These are phyloP conservation scores for Zymoseptoria pseudotritici DNA, from an alignment of 2,329 filamentous ascomycete genomes.

Conservation along the genomic window DNA sequence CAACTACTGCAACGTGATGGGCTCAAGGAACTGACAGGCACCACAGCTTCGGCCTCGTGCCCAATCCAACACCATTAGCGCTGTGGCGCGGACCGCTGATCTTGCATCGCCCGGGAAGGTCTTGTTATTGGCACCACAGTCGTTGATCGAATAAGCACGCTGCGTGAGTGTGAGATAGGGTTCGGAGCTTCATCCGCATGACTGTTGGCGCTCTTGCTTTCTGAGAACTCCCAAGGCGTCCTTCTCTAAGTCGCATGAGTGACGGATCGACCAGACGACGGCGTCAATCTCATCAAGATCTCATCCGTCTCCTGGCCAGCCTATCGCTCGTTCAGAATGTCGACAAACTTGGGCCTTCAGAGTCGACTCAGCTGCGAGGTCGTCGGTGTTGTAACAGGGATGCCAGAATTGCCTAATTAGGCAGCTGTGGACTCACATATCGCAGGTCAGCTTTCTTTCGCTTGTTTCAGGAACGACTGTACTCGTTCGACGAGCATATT, in stretches of 20 bases:
- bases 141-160: not conserved
- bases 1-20: not conserved
- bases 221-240: no score
- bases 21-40: not conserved
- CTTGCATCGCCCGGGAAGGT: not conserved
- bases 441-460: not conserved
- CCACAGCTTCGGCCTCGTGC: not conserved
- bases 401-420: not conserved
- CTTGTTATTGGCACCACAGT: not conserved
- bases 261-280: no score
- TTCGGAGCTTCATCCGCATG: no score
- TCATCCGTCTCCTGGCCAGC: no score
- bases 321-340: no score
- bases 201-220: no score
- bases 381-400: not conserved
- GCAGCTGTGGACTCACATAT: not conserved
- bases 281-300: no score
- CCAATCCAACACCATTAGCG: no score
- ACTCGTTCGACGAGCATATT: no score
- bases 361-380: not conserved
- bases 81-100: not conserved
- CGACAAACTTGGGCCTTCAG: no score
- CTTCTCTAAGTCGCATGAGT: not conserved
- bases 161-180: not conserved
- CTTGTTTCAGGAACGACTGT: not conserved